Evolutionary conservation across 192 early-diverging fungal species (phyloP).

Genomic region (Glomus cerebriforme): DNA sequence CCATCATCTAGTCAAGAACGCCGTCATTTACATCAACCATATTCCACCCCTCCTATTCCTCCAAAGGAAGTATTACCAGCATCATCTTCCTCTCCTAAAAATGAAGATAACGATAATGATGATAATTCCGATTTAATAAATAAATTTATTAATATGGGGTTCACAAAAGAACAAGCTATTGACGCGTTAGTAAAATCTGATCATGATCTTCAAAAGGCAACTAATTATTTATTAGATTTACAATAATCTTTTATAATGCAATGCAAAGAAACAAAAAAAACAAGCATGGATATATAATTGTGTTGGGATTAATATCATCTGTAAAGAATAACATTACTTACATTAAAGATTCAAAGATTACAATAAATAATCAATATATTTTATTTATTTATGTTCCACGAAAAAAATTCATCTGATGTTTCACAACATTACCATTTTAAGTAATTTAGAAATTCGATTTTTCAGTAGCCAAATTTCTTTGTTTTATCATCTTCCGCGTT

Average conservation of each 20-base stretch:
- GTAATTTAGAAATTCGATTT: too few species aligned
- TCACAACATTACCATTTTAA: too few species aligned
- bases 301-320: too few species aligned
- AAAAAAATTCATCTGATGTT: background rate
- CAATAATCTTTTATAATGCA: background rate
- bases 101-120: conserved; percentile 8
- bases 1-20: background rate
- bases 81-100: conserved; percentile 1
- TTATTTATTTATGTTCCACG: too few species aligned
- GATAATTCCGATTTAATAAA: conserved; percentile 36
- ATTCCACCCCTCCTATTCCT: conserved; percentile 11
- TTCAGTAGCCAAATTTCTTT: background rate
- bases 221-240: conserved; percentile 74
- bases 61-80: background rate
- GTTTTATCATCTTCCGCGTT: background rate
- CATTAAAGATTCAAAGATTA: background rate
- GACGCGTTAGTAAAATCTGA: conserved; percentile 71
- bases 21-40: background rate
- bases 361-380: too few species aligned
- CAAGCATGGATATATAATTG: too few species aligned
- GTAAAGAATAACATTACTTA: too few species aligned
- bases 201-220: conserved; percentile 71
- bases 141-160: conserved; percentile 72
- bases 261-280: background rate
- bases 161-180: conserved; percentile 64